These are phyloP conservation scores for Colletotrichum ledebouriae DNA, from an alignment of 2,329 filamentous ascomycete species.

Conservation along the genomic window DNA sequence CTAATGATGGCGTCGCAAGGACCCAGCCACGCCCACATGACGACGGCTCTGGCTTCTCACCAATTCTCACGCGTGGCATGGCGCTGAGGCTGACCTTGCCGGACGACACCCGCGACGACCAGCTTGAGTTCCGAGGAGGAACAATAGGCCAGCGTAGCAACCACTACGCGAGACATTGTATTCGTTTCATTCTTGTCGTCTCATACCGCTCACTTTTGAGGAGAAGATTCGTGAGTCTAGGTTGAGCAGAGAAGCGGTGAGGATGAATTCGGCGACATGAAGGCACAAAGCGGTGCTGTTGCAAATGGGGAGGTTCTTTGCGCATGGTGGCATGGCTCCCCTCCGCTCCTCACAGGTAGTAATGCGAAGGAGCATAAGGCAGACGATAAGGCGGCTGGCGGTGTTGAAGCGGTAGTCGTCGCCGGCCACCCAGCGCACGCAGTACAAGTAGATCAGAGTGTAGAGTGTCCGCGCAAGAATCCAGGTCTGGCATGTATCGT, in stretches of 20 bases:
- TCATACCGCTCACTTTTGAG: slow-evolving; percentile 10
- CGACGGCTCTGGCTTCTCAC: slow-evolving; percentile 17
- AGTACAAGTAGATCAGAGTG: slow-evolving; percentile 6
- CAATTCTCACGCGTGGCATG: slow-evolving; percentile 35
- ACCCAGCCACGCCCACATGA: slow-evolving; percentile 31
- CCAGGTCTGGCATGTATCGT: slow-evolving; percentile 29
- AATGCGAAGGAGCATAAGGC: slow-evolving; percentile 28
- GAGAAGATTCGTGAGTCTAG: slow-evolving; percentile 1
- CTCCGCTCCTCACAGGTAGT: not conserved
- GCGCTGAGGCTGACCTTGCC: slow-evolving; percentile 37
- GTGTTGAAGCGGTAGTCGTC: slow-evolving; percentile 19
- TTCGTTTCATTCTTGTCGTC: slow-evolving; percentile 19
- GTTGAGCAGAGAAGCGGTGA: slow-evolving; percentile 33
- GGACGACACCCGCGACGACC: slow-evolving; percentile 15
- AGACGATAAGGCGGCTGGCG: slow-evolving; percentile 29
- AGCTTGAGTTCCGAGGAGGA: not conserved
- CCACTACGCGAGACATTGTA: slow-evolving; percentile 40
- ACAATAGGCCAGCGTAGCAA: slow-evolving; percentile 38
- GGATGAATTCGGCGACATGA: slow-evolving; percentile 1
- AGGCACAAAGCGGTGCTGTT: slow-evolving; percentile 21
- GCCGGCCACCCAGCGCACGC: slow-evolving; percentile 13
- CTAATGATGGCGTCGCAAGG: slow-evolving; percentile 18
- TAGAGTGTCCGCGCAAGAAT: slow-evolving; percentile 8
- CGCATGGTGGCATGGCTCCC: slow-evolving; percentile 18
- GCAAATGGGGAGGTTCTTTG: slow-evolving; percentile 28